These are phyloP conservation scores for Suillus spraguei DNA, from an alignment of 768 basidiomycete species.

Conservation along the genomic window DNA sequence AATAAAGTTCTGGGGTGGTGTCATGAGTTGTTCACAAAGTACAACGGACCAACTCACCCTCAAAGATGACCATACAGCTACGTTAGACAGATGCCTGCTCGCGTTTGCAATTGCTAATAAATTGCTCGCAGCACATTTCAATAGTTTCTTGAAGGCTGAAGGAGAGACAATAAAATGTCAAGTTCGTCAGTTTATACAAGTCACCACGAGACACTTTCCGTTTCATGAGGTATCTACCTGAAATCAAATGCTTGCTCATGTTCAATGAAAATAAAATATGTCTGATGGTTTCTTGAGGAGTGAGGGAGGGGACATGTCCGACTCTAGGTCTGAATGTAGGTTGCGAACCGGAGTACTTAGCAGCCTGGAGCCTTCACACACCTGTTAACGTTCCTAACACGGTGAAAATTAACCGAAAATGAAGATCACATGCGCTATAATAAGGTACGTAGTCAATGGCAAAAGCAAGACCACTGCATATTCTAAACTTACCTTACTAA, in stretches of 20 bases:
- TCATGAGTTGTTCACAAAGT: slow-evolving; percentile 1
- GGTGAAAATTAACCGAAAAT: background rate
- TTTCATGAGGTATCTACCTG: slow-evolving; percentile 26
- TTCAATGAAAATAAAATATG: background rate
- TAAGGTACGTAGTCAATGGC: background rate
- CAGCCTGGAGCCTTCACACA: background rate
- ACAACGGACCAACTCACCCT: slow-evolving; percentile 32
- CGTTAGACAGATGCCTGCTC: slow-evolving; percentile 53
- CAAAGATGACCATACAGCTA: slow-evolving; percentile 48
- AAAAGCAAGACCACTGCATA: background rate
- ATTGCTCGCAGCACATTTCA: too few relatives aligned
- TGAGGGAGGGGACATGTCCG: background rate
- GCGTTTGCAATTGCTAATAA: too few relatives aligned
- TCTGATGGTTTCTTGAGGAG: background rate
- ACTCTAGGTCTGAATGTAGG: too few relatives aligned
- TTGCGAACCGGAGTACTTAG: too few relatives aligned
- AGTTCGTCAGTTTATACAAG: background rate
- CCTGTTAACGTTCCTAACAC: background rate
- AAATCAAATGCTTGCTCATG: slow-evolving; percentile 27
- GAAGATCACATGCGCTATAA: background rate
- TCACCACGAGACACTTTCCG: slow-evolving; percentile 18
- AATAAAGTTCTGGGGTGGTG: slow-evolving; percentile 54
- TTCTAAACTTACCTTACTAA: background rate
- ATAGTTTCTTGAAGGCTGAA: slow-evolving; percentile 47
- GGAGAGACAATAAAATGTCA: slow-evolving; percentile 2